These are phyloP conservation scores for Petunia secreta DNA, from an alignment of 257 asterid species.

Conservation along the genomic window DNA sequence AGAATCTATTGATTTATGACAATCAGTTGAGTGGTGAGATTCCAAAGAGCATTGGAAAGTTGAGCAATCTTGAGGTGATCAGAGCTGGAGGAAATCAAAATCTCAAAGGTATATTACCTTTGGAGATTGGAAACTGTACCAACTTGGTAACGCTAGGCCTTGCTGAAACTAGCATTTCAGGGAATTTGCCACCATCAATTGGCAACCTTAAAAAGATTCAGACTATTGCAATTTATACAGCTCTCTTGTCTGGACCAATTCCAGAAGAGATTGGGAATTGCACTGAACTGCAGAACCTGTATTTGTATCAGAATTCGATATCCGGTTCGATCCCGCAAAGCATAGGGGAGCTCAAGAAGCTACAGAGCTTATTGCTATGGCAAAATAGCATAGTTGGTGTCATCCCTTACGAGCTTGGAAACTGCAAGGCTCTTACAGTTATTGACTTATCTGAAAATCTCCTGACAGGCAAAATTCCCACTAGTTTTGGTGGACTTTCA, in stretches of 20 bases:
- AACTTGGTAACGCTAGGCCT: constrained; percentile 66
- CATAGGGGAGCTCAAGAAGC: constrained; percentile 66
- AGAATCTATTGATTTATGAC: constrained; percentile 65
- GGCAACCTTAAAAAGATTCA: constrained; percentile 75
- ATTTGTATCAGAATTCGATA: constrained; percentile 79
- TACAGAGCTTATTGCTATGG: constrained; percentile 67
- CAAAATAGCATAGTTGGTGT: constrained; percentile 79
- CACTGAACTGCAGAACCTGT: constrained; percentile 71
- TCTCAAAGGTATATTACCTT: constrained; percentile 72
- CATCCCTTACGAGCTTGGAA: constrained; percentile 71
- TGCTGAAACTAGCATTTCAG: constrained; percentile 85
- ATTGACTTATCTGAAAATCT: constrained; percentile 81
- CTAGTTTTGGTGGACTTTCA: constrained; percentile 59
- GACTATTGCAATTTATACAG: constrained; percentile 77
- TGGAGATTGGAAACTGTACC: constrained; percentile 82
- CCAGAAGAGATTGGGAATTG: constrained; percentile 92
- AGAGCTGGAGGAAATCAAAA: constrained; percentile 93
- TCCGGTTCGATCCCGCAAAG: constrained; percentile 70
- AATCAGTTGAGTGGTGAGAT: constrained; percentile 80
- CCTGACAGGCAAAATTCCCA: constrained; percentile 68
- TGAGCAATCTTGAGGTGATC: constrained; percentile 61
- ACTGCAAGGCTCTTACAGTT: constrained; percentile 61
- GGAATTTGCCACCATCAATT: constrained; percentile 68
- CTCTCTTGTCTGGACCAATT: constrained; percentile 73
- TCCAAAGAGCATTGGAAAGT: constrained; percentile 64